Base-by-base conservation (phyloP, 177 flowering plant species). In the Vitis hybrid region DNA sequence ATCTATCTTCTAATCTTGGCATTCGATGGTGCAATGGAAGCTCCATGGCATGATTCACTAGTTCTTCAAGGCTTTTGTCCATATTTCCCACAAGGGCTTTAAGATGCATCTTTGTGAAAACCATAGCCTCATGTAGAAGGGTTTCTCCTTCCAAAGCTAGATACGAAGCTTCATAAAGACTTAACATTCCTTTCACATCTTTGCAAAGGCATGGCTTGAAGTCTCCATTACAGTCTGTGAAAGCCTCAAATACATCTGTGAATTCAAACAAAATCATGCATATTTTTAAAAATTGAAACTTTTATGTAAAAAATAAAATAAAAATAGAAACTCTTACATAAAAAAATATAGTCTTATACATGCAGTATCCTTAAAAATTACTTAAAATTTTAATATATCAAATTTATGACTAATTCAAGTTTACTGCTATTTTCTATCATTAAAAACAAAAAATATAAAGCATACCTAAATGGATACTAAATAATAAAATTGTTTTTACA, bases 81-180 rank as follows among this genome's bases (percentile, higher is more conserved):
- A 48, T 41, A 2, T 46, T 20, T 1, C 32, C 41, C 2, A 53
- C 17, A 4, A 70, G 6, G 3, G 55, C 15, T 14, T 14, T 68
- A 27, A 86, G 82, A 67, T 80, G 72, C 8, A 5, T 27, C 3
- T 2, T 61, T 46, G 85, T 59, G 60, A 85, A 87, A 7, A 12
- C 61, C 30, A 20, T 63, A 14, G 89, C 89, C 69, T 81, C 77
- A 3, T 84, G 82, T n/a, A 86, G 30, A 2, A 73, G 27, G 10
- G 46, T 64, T 63, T 85, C 90, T n/a, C 83, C 86, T 54, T 77
- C 74, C 11, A 71, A 65, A n/a, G 68, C 71, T 5, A 78, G 71
- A 54, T 74, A 61, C 10, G 86, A 79, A 14, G 90, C 92, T 75
- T 88, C 86, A 58, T 85, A 81, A 50, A 88, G 66, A 55, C 80